Evolutionary conservation across 805 yeast genomes (phyloP), one percentile per base, ranked within the genome.

Genomic region (Lipomyces sp.): DNA sequence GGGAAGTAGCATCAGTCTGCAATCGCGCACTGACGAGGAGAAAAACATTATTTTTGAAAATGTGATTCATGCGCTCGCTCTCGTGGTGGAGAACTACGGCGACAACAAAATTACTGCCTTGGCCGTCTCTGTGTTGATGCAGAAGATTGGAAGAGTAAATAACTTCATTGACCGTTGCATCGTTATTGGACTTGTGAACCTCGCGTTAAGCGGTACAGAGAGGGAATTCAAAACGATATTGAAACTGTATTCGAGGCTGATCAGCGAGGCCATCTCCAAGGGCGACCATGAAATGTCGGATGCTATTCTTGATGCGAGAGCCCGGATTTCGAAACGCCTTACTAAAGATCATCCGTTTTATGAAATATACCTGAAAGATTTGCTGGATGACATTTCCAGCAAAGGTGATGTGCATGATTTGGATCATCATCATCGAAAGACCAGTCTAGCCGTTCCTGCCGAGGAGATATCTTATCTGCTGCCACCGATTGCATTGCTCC

Each of bases 71-170:
- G 82, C 95, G 0, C 77, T 83, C 7, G 75, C 81, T 39, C 81
- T 81, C 42, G 77, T 90, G 35, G 80, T 90, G 0, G 75, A 78
- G 24, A 73, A 74, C 29, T 84, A 86, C 61, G 75, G 79, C 39
- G 93, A 85, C 57, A 81, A 48, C 23, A 49, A 55, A 23, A 84
- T 91, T 28, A 79, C 85, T 16, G 82, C 85, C 2, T 74, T 93
- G 57, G 82, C 95, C 0, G 81, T 86, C 13, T 83, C 96, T 0
- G 81, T 93, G 34, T 73, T 93, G 49, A 80, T 86, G 13, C 97
- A 90, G 65, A 90, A 89, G 63, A 72, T 82, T 4, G 73, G 65
- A 45, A 68, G 66, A 6, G 70, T 72, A 14, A 60, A 58, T 16
- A 40, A 68, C 18, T 76, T 82, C 18, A 69, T 78, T 14, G 76